Evolutionary conservation across 345 rosid genomes (phyloP).

Genomic region (Anacardium occidentale): DNA sequence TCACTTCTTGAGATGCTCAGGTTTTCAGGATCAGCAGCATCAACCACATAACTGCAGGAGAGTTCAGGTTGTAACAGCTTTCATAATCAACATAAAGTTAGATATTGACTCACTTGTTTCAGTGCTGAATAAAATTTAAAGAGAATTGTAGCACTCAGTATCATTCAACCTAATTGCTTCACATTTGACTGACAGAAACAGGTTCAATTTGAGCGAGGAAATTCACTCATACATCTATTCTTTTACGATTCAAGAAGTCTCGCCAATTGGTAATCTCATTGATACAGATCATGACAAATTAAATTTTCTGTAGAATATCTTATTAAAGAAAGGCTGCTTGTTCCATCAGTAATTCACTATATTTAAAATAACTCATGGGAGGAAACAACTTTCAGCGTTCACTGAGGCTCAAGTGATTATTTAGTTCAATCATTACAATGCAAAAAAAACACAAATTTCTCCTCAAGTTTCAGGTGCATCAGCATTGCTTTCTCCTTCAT

Average conservation of each 20-base stretch:
- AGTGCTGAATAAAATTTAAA: neutral
- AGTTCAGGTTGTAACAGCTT: neutral
- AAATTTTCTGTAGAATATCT: neutral
- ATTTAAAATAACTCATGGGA: neutral
- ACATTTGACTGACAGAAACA: neutral
- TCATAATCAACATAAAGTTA: neutral
- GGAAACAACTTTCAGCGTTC: neutral
- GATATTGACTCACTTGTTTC: no score
- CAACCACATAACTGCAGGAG: constrained; percentile 69
- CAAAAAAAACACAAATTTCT: neutral
- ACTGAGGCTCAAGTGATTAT: neutral
- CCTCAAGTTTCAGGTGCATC: neutral
- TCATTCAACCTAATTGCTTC: neutral
- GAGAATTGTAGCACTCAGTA: neutral
- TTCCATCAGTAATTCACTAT: neutral
- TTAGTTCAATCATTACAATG: neutral
- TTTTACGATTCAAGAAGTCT: neutral
- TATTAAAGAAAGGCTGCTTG: neutral
- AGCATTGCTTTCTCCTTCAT: neutral
- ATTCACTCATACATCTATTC: neutral
- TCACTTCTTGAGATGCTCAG: constrained; percentile 77
- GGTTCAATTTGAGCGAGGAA: neutral
- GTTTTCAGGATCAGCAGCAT: constrained; percentile 88
- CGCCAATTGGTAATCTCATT: neutral
- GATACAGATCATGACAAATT: neutral